A percentile compares a stretch with the other conserved stretches of the same genome.
Conservation (phyloP, 2,329 filamentous ascomycete genomes). For the Diplodia mutila region DNA sequence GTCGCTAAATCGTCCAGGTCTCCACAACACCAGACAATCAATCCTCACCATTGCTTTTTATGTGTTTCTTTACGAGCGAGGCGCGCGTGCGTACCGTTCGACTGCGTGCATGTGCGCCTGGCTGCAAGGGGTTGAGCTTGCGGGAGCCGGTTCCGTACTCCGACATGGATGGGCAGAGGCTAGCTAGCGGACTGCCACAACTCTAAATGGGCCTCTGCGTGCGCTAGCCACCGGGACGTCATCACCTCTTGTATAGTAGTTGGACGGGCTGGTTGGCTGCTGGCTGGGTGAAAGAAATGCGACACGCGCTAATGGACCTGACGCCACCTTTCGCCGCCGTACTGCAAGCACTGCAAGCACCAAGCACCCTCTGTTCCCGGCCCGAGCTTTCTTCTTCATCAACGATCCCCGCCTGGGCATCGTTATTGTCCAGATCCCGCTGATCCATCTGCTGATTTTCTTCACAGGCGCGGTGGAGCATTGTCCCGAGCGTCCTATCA, state of each 20-base stretch:
- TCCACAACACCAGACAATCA: not conserved
- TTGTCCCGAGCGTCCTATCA: not conserved
- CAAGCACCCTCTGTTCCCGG: too few species aligned
- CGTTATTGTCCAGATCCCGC: not conserved
- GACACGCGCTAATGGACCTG: not conserved
- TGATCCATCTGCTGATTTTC: not conserved
- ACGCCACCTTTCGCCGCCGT: too few species aligned
- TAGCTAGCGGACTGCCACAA: not conserved
- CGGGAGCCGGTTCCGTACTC: not conserved
- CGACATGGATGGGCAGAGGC: not conserved
- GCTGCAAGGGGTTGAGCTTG: not conserved
- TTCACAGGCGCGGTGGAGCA: not conserved
- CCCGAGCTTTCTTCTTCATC: not conserved
- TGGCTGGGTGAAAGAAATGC: too few species aligned
- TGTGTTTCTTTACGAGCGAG: not conserved
- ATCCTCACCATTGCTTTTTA: not conserved
- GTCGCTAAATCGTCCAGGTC: not conserved
- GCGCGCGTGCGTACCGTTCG: not conserved
- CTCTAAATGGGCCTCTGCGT: not conserved
- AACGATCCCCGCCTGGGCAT: conserved; percentile 3
- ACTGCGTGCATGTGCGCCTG: not conserved
- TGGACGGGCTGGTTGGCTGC: not conserved
- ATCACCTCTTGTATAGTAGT: not conserved
- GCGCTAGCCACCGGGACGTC: not conserved
- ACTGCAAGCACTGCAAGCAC: too few species aligned